These are phyloP conservation scores for Phalaenopsis hybrid DNA, from an alignment of 116 monocot genomes.

Conservation along the genomic window DNA sequence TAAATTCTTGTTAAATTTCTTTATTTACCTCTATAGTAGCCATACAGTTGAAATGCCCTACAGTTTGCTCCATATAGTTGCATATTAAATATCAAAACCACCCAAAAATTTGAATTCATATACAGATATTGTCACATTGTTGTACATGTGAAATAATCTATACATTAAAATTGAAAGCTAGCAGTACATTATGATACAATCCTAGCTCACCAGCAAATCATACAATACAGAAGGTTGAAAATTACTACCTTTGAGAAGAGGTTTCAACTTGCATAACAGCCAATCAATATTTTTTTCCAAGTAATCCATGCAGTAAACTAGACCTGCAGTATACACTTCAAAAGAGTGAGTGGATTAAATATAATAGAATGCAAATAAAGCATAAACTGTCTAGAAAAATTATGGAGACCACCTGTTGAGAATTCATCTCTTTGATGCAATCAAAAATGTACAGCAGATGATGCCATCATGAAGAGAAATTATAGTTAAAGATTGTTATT, in stretches of 20 bases:
- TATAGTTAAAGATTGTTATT: no score
- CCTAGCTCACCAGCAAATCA: not conserved
- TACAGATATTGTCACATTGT: not conserved
- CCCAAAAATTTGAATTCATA: not conserved
- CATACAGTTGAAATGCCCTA: not conserved
- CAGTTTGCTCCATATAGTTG: not conserved
- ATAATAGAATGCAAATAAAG: not conserved
- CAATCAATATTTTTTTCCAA: constrained; percentile 97
- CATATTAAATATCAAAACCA: not conserved
- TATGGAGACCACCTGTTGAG: not conserved
- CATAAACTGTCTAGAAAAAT: not conserved
- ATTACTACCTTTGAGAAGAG: constrained; percentile 63
- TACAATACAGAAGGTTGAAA: not conserved
- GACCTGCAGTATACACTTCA: constrained; percentile 38
- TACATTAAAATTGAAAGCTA: not conserved
- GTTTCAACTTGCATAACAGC: constrained; percentile 71
- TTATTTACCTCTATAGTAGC: not conserved
- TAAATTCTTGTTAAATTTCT: not conserved
- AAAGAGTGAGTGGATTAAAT: not conserved
- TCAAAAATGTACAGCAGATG: not conserved
- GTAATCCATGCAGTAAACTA: constrained; percentile 99
- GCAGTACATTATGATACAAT: not conserved
- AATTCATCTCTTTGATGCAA: not conserved
- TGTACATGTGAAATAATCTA: not conserved
- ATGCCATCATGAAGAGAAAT: no score